Percentiles rank a stretch among this genome's conserved stretches.
Evolutionary conservation across 495 filamentous ascomycete species (phyloP).

Genomic region (Ramalina intermedia): DNA sequence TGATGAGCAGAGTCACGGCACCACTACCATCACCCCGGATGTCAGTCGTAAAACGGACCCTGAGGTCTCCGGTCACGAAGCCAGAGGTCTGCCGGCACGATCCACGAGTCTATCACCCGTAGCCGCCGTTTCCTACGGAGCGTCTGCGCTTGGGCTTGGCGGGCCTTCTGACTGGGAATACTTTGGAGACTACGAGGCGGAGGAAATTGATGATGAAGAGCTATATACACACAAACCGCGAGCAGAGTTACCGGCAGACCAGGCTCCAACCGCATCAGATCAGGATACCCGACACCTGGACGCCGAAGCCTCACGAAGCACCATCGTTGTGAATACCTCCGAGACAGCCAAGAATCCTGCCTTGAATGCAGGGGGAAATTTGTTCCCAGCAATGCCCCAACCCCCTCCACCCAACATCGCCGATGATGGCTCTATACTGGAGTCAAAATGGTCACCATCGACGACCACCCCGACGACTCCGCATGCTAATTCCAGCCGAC

Average conservation of each 20-base stretch:
- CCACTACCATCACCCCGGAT: slow-evolving; percentile 4
- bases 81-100: slow-evolving; percentile 1
- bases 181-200: slow-evolving; percentile 24
- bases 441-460: slow-evolving; percentile 3
- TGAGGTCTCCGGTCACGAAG: background rate
- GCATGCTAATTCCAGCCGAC: background rate
- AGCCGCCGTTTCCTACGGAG: slow-evolving; percentile 7
- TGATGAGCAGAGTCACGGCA: slow-evolving; percentile 4
- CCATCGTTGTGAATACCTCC: background rate
- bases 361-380: background rate
- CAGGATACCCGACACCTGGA: background rate
- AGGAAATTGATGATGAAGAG: slow-evolving; percentile 21
- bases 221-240: slow-evolving; percentile 12
- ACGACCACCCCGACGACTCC: background rate
- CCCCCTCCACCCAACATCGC: background rate
- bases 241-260: slow-evolving; percentile 14
- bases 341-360: background rate
- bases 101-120: slow-evolving; percentile 6
- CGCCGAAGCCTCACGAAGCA: background rate
- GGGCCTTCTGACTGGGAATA: slow-evolving; percentile 49
- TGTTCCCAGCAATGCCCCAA: background rate
- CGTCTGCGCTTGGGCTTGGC: slow-evolving; percentile 36
- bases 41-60: background rate
- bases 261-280: background rate
- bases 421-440: background rate